A percentile compares a stretch with the other conserved stretches of the same genome.
phyloP scores from a whole-genome alignment of 2,329 filamentous ascomycete species.

The Neonectria magnoliae region DNA sequence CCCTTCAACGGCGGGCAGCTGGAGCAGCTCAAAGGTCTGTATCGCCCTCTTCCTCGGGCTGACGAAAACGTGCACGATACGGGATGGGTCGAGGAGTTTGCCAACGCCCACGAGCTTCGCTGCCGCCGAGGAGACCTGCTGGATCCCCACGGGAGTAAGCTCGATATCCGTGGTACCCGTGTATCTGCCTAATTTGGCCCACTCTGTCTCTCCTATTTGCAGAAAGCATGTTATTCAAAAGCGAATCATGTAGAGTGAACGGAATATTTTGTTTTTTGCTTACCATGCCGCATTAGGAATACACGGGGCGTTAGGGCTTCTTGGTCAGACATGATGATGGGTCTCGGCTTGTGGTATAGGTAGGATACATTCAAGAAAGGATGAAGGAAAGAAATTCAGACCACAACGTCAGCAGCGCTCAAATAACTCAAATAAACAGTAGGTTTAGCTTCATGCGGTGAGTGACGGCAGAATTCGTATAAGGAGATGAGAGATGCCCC shows the following conservation, averaged over 20 bases:
- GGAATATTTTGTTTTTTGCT: background rate
- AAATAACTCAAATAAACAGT: background rate
- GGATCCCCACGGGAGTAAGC: constrained; percentile 11
- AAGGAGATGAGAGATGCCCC: too few relatives aligned
- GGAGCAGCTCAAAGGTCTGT: constrained; percentile 59
- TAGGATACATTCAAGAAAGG: background rate
- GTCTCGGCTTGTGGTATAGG: background rate
- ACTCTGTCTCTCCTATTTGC: constrained; percentile 10
- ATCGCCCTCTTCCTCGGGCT: constrained; percentile 60
- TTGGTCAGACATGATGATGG: background rate
- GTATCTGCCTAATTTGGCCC: constrained; percentile 6
- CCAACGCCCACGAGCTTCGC: constrained; percentile 57
- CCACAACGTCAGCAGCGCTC: background rate
- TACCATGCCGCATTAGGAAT: constrained; percentile 4
- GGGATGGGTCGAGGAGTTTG: constrained; percentile 61
- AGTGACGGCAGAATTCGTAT: background rate
- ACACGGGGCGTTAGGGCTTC: constrained; percentile 1
- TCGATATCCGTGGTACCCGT: constrained; percentile 18
- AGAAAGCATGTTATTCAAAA: background rate
- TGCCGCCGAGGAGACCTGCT: constrained; percentile 11
- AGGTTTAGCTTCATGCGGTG: background rate
- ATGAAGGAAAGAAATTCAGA: background rate
- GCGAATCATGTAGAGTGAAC: background rate
- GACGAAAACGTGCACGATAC: constrained; percentile 58
- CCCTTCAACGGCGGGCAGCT: constrained; percentile 47